Conservation (phyloP, 192 early-diverging fungal genomes). For the Rhizophlyctis rosea region DNA sequence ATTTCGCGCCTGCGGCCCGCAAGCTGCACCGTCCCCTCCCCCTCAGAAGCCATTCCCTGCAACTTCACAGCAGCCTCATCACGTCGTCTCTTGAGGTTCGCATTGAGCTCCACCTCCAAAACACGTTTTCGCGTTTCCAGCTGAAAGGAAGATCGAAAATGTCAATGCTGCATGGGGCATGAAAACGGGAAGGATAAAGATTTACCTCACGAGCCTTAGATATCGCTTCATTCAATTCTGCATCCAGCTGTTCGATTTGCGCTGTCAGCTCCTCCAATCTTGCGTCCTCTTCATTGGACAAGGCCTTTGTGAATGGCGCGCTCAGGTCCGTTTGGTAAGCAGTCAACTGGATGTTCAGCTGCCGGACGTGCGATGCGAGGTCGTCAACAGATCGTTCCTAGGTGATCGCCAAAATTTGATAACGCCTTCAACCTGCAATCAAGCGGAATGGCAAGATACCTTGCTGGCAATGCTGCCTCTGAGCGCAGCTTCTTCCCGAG, state of each 20-base stretch:
- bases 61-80: conserved; percentile 68
- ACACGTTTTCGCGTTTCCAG: conserved; percentile 68
- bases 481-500: conserved; percentile 60
- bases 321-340: conserved; percentile 59
- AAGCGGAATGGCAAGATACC: too few relatives aligned
- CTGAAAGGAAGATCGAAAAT: conserved; percentile 37
- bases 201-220: conserved; percentile 5
- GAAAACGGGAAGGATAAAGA: not conserved
- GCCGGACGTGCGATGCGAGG: conserved; percentile 43
- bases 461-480: conserved; percentile 49
- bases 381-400: conserved; percentile 50
- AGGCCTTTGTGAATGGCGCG: conserved; percentile 36
- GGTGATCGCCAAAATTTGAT: too few relatives aligned
- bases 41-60: conserved; percentile 28
- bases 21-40: not conserved
- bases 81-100: conserved; percentile 63
- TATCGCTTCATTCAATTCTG: conserved; percentile 52
- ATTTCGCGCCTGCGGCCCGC: not conserved
- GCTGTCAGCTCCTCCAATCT: conserved; percentile 38
- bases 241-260: conserved; percentile 55
- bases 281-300: conserved; percentile 27
- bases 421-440: too few relatives aligned
- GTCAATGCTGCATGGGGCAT: not conserved
- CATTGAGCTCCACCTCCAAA: conserved; percentile 67
- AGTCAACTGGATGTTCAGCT: conserved; percentile 55